A percentile compares a stretch with the other conserved stretches of the same genome.
These are phyloP conservation scores for Coniella vitis DNA, from an alignment of 2,329 filamentous ascomycete genomes.

Conservation along the genomic window DNA sequence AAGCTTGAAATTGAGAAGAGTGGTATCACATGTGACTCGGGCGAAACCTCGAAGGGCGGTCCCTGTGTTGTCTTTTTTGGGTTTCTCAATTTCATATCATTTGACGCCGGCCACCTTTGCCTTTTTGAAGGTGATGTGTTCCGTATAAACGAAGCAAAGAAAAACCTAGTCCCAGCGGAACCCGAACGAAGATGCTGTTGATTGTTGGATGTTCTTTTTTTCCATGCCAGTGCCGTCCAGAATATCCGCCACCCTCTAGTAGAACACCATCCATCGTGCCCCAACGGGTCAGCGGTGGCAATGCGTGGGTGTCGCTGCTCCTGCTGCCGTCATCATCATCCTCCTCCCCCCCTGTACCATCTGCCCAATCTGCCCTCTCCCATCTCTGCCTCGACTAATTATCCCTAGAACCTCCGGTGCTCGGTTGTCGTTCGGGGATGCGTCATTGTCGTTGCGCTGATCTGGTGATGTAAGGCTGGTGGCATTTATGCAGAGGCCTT, in stretches of 20 bases:
- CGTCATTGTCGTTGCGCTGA: slow-evolving; percentile 16
- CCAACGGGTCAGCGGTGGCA: slow-evolving; percentile 9
- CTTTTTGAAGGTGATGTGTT: slow-evolving; percentile 41
- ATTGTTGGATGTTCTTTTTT: slow-evolving; percentile 23
- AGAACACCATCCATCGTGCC: slow-evolving; percentile 17
- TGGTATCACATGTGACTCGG: slow-evolving; percentile 29
- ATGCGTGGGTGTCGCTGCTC: not conserved
- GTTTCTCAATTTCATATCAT: slow-evolving; percentile 54
- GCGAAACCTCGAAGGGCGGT: slow-evolving; percentile 23
- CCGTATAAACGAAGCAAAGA: slow-evolving; percentile 47
- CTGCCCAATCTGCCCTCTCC: slow-evolving; percentile 5
- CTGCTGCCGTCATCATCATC: slow-evolving; percentile 10
- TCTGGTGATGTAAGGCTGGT: slow-evolving; percentile 21
- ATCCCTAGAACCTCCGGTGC: slow-evolving; percentile 7
- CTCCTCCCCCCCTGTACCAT: not conserved
- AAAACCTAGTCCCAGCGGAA: slow-evolving; percentile 37
- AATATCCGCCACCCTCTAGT: slow-evolving; percentile 28
- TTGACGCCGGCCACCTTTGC: slow-evolving; percentile 56
- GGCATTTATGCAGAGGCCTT: slow-evolving; percentile 68
- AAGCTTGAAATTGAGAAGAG: not conserved
- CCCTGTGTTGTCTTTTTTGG: slow-evolving; percentile 32
- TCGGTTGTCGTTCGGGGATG: slow-evolving; percentile 24
- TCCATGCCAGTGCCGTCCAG: slow-evolving; percentile 37
- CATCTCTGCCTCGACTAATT: slow-evolving; percentile 17
- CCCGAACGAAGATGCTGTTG: slow-evolving; percentile 39